Base-by-base conservation (phyloP, 2,329 filamentous ascomycete genomes). In the Pseudogymnoascus verrucosus region DNA sequence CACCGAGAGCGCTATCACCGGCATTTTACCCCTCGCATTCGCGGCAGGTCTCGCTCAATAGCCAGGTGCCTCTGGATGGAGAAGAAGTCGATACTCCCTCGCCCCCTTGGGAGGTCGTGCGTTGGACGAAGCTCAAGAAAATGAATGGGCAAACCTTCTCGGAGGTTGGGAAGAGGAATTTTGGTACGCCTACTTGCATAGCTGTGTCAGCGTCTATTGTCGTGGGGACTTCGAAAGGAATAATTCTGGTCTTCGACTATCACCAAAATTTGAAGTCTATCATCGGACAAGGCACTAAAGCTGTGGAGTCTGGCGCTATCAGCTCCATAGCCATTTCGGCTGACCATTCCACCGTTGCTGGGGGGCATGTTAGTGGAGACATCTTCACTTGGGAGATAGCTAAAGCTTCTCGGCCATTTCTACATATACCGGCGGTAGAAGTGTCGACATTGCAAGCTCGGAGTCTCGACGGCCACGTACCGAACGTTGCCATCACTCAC, bases 381-480 rank as follows among this genome's bases (percentile, higher is more conserved):
- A 96, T 99, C 62, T 98, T 97, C 72, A 99, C 93, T 0, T 99
- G 96, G 96, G 96, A 99, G 74, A 89, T 93, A 11, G 84, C 85
- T 42, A 84, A 89, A 64, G 84, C 89, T n/a, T 86, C 91, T 2
- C 84, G 90, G 34, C 95, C 93, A 0, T 99, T 99, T 74, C 82
- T 99, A 34, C 87, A 91, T 61, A 93, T 99, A 47, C 85, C 89
- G 0, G 90, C 91, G 37, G 78, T 96, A 8, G 86, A 91, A 36
- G 76, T 81, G n/a, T 77, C 79, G 2, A 84, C 89, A 64, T 72
- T 87, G 34, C 82, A 89, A 62, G 82, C 86, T 31, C 83, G 87
- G 59, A 87, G 83, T n/a, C 74, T 77, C 1, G 93, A 98, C 78
- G 93, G 95, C 1, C 95, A 99, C 77, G 78, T 95, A 19, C 82